phyloP scores from a whole-genome alignment of 2,329 filamentous ascomycete species.

The Neonectria hederae region DNA sequence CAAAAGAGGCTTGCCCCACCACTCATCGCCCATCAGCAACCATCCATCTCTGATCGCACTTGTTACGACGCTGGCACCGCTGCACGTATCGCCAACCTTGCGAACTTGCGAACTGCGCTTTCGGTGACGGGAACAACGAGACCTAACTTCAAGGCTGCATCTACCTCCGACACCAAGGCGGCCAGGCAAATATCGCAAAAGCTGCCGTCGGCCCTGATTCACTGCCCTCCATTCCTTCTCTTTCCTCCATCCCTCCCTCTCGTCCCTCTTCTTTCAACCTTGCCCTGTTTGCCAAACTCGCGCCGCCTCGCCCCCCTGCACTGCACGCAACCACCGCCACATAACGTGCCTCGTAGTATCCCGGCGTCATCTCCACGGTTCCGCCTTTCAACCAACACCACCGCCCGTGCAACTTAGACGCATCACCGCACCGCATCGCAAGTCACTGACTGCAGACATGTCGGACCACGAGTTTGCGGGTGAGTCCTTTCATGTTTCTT shows the following conservation, averaged over 20 bases:
- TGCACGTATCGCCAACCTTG: neutral
- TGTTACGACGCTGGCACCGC: neutral
- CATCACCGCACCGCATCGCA: neutral
- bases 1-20: conserved; percentile 46
- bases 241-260: neutral
- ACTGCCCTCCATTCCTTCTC: neutral
- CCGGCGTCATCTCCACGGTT: neutral
- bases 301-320: conserved; percentile 12
- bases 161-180: neutral
- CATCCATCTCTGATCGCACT: conserved; percentile 33
- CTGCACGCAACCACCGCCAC: conserved; percentile 13
- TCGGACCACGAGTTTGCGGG: conserved; percentile 74
- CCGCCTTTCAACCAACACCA: conserved; percentile 3
- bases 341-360: neutral
- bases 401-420: conserved; percentile 11
- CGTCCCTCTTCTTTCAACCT: neutral
- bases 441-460: conserved; percentile 54
- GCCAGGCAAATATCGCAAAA: neutral
- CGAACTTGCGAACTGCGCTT: conserved; percentile 14
- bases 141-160: neutral
- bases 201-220: neutral
- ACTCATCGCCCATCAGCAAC: conserved; percentile 41
- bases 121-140: neutral
- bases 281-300: conserved; percentile 2
- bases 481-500: conserved; percentile 49